Evolutionary conservation across 1,284 basidiomycete genomes (phyloP), one percentile per base, ranked within the genome.

Genomic region (Ustilago xerochloae): DNA sequence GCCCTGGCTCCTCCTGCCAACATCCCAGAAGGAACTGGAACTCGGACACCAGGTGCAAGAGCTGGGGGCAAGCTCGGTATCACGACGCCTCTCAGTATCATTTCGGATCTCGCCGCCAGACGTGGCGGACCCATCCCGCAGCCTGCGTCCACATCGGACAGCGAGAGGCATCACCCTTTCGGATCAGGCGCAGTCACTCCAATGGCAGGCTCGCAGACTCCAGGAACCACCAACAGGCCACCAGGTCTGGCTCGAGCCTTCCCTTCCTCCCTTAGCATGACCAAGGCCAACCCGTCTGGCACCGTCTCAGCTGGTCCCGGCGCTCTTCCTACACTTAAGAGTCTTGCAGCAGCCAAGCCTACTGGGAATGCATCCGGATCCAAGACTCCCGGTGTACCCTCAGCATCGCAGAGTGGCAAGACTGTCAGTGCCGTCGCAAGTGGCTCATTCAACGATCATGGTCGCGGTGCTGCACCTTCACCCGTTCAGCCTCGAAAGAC

Each of bases 81-180:
- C 50, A 59, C 79, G 16, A 67, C 59, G 6, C 79, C 80, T 0
- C 56, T 82, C 48, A 84, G 82, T 67, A 84, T 84, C 78, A 84
- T 84, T 35, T 81, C 79, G n/a, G 82, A 84, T 52, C 55, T 84
- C 51, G 79, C 80, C 24, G 80, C 80, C 35, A 82, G 81, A 52
- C 76, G 74, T 12, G 63, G 64, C 12, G 70, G 70, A 28, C 61
- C 63, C 38, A 46, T 78, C 22, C 72, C 60, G 6, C 66, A 28
- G n/a, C 49, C 57, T 32, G 35, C 51, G n/a, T 39, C 70, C n/a
- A 60, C 47, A n/a, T 55, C 66, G 15, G 77, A 79, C 18, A 71
- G 54, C 29, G 74, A 79, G 47, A 60, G 77, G 48, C 77, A 77
- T 41, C 70, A 81, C 50, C 81, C 81, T 12, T 82, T 82, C 28